Evolutionary conservation across 805 yeast species (phyloP).

Genomic region (Candida maltosa): DNA sequence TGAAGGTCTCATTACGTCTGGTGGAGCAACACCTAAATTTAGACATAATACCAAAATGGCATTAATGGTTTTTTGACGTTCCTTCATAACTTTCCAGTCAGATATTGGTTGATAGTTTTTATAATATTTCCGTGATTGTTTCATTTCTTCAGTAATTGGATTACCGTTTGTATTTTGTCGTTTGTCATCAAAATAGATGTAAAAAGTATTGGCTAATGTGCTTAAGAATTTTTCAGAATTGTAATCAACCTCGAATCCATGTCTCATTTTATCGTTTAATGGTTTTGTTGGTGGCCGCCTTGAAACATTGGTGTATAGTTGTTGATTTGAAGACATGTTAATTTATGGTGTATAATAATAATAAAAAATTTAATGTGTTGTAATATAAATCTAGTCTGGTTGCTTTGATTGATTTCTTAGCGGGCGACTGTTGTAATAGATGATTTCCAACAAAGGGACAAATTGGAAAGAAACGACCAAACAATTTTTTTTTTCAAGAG

Average conservation of each 20-base stretch:
- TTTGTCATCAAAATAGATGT: constrained; percentile 85
- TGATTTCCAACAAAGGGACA: too few species aligned
- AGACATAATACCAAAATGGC: constrained; percentile 91
- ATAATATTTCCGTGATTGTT: constrained; percentile 31
- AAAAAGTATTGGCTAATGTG: constrained; percentile 63
- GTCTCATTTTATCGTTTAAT: constrained; percentile 56
- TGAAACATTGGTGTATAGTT: not conserved
- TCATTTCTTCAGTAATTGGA: constrained; percentile 61
- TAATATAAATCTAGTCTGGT: not conserved
- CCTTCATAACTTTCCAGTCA: constrained; percentile 91
- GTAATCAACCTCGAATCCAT: constrained; percentile 64
- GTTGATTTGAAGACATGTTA: constrained; percentile 1
- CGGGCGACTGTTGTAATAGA: not conserved
- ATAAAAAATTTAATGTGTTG: not conserved
- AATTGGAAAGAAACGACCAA: too few species aligned
- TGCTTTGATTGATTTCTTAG: not conserved
- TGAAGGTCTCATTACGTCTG: constrained; percentile 87
- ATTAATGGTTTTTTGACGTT: constrained; percentile 86
- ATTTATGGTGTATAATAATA: not conserved
- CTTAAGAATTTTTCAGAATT: constrained; percentile 54
- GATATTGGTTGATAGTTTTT: constrained; percentile 65
- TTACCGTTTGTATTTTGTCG: constrained; percentile 88
- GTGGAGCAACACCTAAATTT: constrained; percentile 95
- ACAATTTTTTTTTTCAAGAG: too few species aligned
- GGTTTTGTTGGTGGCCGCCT: constrained; percentile 12